Evolutionary conservation across 495 filamentous ascomycete genomes (phyloP).

Genomic region (Aspergillus mulundensis): DNA sequence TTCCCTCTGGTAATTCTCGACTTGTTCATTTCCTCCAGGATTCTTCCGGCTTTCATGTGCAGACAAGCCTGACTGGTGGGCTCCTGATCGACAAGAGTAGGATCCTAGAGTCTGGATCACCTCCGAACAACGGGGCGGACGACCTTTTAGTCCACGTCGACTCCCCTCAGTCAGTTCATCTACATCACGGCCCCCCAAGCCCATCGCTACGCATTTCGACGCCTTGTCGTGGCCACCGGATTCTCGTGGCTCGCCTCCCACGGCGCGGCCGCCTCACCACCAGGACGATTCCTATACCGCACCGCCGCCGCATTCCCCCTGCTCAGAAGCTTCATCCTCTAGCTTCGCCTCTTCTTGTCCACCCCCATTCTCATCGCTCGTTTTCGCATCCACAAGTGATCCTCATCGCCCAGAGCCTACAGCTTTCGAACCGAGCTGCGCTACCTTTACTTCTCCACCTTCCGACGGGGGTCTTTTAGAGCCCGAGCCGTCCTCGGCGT

Average conservation of each 20-base stretch:
- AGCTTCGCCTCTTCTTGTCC: slow-evolving; percentile 49
- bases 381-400: slow-evolving; percentile 41
- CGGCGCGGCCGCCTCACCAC: slow-evolving; percentile 54
- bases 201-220: slow-evolving; percentile 23
- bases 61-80: slow-evolving; percentile 3
- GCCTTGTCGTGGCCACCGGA: slow-evolving; percentile 69
- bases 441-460: slow-evolving; percentile 48
- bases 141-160: slow-evolving; percentile 2
- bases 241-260: slow-evolving; percentile 58
- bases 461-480: slow-evolving; percentile 39
- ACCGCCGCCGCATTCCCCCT: slow-evolving; percentile 60
- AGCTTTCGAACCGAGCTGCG: slow-evolving; percentile 53
- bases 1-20: slow-evolving; percentile 1
- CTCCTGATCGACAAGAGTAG: slow-evolving; percentile 32
- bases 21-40: not conserved
- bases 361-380: slow-evolving; percentile 64
- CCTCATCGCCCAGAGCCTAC: slow-evolving; percentile 48
- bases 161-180: not conserved
- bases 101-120: slow-evolving; percentile 23
- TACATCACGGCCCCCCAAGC: not conserved
- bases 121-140: slow-evolving; percentile 23
- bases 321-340: slow-evolving; percentile 63
- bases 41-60: slow-evolving; percentile 5
- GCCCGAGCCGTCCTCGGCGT: slow-evolving; percentile 48
- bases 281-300: slow-evolving; percentile 47